These are phyloP conservation scores for Akebia trifoliata DNA, from an alignment of 164 flowering plant species.

Conservation along the genomic window DNA sequence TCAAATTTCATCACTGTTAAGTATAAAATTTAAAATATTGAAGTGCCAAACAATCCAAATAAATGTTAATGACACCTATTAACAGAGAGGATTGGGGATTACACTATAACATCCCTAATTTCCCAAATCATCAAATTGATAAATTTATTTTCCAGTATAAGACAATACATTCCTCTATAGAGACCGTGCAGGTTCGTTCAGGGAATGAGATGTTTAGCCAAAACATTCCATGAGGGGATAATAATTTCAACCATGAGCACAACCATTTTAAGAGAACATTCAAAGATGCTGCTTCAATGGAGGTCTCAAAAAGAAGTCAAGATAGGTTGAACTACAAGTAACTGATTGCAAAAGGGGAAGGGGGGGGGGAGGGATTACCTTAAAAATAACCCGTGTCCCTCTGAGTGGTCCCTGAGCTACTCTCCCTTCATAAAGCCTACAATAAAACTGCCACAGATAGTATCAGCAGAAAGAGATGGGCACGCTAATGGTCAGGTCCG, in stretches of 20 bases:
- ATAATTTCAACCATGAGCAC: not conserved
- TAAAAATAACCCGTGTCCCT: constrained; percentile 68
- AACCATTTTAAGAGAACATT: not conserved
- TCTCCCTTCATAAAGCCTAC: constrained; percentile 93
- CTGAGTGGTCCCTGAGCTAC: constrained; percentile 61
- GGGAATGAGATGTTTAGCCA: no score
- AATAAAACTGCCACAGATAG: constrained; percentile 46
- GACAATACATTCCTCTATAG: not conserved
- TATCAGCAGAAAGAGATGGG: constrained; percentile 27
- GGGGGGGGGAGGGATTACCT: constrained; percentile 37
- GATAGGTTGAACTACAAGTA: not conserved
- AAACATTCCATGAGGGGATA: no score
- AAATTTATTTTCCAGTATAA: not conserved
- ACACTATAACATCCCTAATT: not conserved
- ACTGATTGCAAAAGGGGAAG: not conserved
- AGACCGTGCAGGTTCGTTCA: no score
- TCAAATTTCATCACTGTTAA: no score
- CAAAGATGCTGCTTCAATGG: not conserved
- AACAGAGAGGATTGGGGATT: not conserved
- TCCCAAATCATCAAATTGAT: not conserved
- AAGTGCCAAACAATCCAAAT: not conserved
- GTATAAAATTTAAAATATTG: not conserved
- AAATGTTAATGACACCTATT: not conserved
- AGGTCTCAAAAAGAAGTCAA: not conserved
- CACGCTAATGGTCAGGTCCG: not conserved